Evolutionary conservation across 2,329 filamentous ascomycete genomes (phyloP).

Genomic region (Fusarium sp.): DNA sequence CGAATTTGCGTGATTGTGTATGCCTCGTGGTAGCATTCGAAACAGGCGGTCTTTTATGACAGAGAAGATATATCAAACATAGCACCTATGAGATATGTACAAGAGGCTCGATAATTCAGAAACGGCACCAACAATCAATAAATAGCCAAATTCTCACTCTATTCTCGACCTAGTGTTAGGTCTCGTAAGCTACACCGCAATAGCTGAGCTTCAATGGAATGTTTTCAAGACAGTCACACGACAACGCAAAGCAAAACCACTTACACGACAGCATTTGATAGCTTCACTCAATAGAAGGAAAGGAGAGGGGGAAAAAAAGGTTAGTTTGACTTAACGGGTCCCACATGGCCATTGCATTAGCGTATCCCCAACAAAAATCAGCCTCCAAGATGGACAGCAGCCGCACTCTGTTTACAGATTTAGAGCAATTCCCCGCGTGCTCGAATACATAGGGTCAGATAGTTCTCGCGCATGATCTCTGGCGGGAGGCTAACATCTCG

Average conservation of each 20-base stretch:
- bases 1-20: neutral
- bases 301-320: neutral
- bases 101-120: neutral
- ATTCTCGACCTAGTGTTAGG: neutral
- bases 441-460: neutral
- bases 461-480: neutral
- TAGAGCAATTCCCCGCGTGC: constrained; percentile 29
- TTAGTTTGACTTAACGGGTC: constrained; percentile 16
- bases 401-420: constrained; percentile 35
- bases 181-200: neutral
- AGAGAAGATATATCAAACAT: neutral
- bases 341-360: constrained; percentile 42
- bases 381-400: constrained; percentile 16
- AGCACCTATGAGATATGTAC: neutral
- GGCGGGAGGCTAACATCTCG: neutral
- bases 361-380: constrained; percentile 46
- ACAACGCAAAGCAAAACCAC: constrained; percentile 2
- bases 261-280: constrained; percentile 15
- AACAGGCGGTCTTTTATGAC: neutral
- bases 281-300: constrained; percentile 1
- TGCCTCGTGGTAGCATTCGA: neutral
- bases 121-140: neutral
- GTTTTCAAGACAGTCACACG: constrained; percentile 3
- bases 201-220: neutral
- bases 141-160: neutral